Percentiles rank a stretch among this genome's conserved stretches.
These are phyloP conservation scores for Candida piceae DNA, from an alignment of 805 yeast genomes.

Conservation along the genomic window DNA sequence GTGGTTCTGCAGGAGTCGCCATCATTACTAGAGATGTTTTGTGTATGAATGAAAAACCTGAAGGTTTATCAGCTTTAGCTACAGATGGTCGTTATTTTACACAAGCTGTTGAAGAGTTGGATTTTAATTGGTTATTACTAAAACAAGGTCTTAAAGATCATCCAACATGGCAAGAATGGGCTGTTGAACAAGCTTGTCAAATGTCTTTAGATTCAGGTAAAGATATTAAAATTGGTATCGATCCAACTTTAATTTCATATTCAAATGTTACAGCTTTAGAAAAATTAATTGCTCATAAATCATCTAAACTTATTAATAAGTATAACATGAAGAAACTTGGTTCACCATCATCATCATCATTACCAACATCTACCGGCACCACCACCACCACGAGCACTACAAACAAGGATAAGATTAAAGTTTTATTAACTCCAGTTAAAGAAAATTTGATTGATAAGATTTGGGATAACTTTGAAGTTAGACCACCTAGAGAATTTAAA, in stretches of 20 bases:
- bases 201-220: slow-evolving; percentile 41
- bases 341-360: no score
- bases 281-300: slow-evolving; percentile 19
- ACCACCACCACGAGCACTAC: no score
- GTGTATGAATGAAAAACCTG: slow-evolving; percentile 47
- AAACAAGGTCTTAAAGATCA: slow-evolving; percentile 46
- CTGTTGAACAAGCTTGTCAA: slow-evolving; percentile 45
- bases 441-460: slow-evolving; percentile 46
- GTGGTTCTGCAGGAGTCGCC: slow-evolving; percentile 60
- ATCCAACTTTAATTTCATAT: slow-evolving; percentile 44
- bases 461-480: slow-evolving; percentile 51
- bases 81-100: slow-evolving; percentile 60
- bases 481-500: slow-evolving; percentile 52
- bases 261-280: slow-evolving; percentile 30
- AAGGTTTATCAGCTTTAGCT: slow-evolving; percentile 49
- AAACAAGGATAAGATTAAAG: slow-evolving; percentile 27
- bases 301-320: neutral
- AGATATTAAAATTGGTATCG: slow-evolving; percentile 35
- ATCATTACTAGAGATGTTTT: slow-evolving; percentile 49
- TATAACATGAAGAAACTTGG: slow-evolving; percentile 7
- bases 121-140: slow-evolving; percentile 53
- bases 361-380: no score
- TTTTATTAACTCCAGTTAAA: slow-evolving; percentile 39
- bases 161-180: slow-evolving; percentile 57
- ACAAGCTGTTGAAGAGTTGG: slow-evolving; percentile 55